Percentiles rank a stretch among this genome's conserved stretches.
Conservation (phyloP, 2,329 filamentous ascomycete species). For the Talaromyces sp. region DNA sequence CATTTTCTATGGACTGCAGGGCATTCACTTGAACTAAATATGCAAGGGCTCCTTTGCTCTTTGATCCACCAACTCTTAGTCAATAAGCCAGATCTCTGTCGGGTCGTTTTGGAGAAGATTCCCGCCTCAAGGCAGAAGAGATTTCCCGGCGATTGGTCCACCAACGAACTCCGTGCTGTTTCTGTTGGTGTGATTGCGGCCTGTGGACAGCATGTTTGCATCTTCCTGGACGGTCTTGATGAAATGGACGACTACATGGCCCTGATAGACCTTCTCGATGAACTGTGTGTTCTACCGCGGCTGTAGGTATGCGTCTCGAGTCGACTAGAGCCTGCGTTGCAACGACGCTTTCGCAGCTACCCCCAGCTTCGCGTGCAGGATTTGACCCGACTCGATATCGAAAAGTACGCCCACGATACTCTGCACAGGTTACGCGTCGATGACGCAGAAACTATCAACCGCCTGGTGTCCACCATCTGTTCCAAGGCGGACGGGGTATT, state of each 20-base stretch:
- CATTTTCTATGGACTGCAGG: slow-evolving; percentile 14
- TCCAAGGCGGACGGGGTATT: slow-evolving; percentile 6
- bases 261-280: not conserved
- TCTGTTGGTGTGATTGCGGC: not conserved
- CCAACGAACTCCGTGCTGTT: not conserved
- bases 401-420: not conserved
- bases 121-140: not conserved
- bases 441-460: not conserved
- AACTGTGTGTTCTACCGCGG: not conserved
- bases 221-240: slow-evolving; percentile 10
- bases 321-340: not conserved
- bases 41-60: slow-evolving; percentile 9
- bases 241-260: slow-evolving; percentile 1
- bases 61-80: slow-evolving; percentile 5
- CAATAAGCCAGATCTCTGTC: not conserved
- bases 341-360: not conserved
- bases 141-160: not conserved
- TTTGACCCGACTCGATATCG: slow-evolving; percentile 4
- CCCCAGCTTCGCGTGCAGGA: slow-evolving; percentile 1
- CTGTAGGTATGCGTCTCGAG: slow-evolving; percentile 8
- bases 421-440: not conserved
- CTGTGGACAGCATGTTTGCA: slow-evolving; percentile 4
- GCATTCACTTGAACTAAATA: slow-evolving; percentile 4
- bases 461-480: not conserved
- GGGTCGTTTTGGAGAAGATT: not conserved